phyloP scores from a whole-genome alignment of 805 yeast species.

The Komagataella populi region DNA sequence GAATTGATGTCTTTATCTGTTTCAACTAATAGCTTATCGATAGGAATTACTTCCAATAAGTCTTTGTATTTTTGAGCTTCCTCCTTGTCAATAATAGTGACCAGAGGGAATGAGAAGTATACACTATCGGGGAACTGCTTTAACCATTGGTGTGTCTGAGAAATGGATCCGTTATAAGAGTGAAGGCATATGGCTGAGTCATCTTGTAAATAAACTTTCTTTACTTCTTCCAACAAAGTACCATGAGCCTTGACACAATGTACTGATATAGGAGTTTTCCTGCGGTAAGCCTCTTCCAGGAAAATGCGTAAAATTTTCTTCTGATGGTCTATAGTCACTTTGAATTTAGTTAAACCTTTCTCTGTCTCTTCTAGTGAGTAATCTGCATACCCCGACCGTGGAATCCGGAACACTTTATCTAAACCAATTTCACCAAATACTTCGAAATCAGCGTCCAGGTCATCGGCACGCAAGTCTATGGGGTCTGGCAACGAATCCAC shows the following conservation, averaged over 20 bases:
- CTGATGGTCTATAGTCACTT: slow-evolving; percentile 59
- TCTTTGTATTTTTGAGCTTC: slow-evolving; percentile 9
- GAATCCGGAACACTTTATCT: slow-evolving; percentile 64
- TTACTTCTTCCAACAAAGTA: slow-evolving; percentile 30
- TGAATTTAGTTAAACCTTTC: slow-evolving; percentile 4
- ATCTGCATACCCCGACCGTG: slow-evolving; percentile 42
- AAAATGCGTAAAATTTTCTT: slow-evolving; percentile 31
- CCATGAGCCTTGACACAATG: slow-evolving; percentile 84
- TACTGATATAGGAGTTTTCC: slow-evolving; percentile 44
- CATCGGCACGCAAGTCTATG: neutral
- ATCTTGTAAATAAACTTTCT: slow-evolving; percentile 1
- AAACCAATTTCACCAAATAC: slow-evolving; percentile 88
- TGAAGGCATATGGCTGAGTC: slow-evolving; percentile 48
- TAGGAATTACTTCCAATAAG: slow-evolving; percentile 20
- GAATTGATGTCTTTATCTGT: slow-evolving; percentile 31
- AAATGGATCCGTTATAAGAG: slow-evolving; percentile 76
- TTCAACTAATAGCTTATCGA: slow-evolving; percentile 28
- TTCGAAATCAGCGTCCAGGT: slow-evolving; percentile 3
- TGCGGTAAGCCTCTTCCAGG: slow-evolving; percentile 37
- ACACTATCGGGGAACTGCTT: slow-evolving; percentile 19
- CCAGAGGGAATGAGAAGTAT: slow-evolving; percentile 36
- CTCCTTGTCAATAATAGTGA: slow-evolving; percentile 28
- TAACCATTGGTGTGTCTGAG: slow-evolving; percentile 42
- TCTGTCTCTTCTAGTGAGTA: slow-evolving; percentile 7
- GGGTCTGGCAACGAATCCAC: neutral